These are phyloP conservation scores for Ophiocordyceps camponoti-floridani DNA, from an alignment of 2,329 filamentous ascomycete genomes.

Conservation along the genomic window DNA sequence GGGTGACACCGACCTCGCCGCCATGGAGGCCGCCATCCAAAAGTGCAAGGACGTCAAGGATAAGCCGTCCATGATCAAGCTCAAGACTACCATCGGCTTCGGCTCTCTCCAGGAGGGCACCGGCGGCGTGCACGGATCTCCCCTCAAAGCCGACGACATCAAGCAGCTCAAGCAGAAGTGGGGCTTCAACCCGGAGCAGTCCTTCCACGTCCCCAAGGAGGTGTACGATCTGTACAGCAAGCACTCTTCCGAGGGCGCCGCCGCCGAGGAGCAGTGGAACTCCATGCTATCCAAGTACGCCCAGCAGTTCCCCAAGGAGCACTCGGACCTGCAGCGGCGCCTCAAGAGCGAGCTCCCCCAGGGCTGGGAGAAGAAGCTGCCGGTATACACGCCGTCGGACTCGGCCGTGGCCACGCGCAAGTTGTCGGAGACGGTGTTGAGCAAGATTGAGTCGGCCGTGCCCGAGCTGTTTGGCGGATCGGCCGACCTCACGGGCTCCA, in stretches of 20 bases:
- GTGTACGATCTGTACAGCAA: constrained; percentile 85
- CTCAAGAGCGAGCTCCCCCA: constrained; percentile 71
- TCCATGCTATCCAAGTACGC: constrained; percentile 77
- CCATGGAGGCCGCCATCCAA: constrained; percentile 76
- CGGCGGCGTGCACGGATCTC: constrained; percentile 87
- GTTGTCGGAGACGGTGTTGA: constrained; percentile 84
- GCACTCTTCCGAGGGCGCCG: constrained; percentile 71
- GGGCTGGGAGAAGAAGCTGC: constrained; percentile 89
- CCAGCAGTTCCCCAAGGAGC: constrained; percentile 58
- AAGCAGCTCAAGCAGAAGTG: constrained; percentile 89
- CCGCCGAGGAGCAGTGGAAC: constrained; percentile 89
- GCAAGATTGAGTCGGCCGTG: constrained; percentile 65
- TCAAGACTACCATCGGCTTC: constrained; percentile 93
- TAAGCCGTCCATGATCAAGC: constrained; percentile 94
- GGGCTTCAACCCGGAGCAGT: constrained; percentile 88
- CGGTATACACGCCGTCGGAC: constrained; percentile 77
- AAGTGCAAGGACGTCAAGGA: constrained; percentile 75
- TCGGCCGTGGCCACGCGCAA: constrained; percentile 81
- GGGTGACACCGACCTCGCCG: constrained; percentile 74
- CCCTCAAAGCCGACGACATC: constrained; percentile 86
- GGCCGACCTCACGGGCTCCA: constrained; percentile 93
- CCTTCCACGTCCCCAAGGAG: constrained; percentile 82
- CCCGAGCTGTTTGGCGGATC: constrained; percentile 93
- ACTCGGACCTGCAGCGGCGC: constrained; percentile 67
- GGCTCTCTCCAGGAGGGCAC: constrained; percentile 88